Conservation (phyloP, 768 basidiomycete species). For the Cystoderma amianthinum region DNA sequence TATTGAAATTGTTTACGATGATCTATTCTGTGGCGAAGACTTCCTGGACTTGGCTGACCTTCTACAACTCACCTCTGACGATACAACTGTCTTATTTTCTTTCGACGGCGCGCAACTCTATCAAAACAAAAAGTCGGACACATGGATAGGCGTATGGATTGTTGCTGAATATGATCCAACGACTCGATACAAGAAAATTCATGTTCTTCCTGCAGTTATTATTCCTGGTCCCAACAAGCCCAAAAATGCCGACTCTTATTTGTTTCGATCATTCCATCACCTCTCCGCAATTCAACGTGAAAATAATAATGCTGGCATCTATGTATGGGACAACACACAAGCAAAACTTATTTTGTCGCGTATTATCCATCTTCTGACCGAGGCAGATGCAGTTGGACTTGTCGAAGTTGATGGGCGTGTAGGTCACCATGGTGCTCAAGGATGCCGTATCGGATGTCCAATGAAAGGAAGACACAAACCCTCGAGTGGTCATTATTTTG, state of each 20-base stretch:
- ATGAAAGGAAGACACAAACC: slow-evolving; percentile 23
- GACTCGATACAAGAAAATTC: slow-evolving; percentile 13
- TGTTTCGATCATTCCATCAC: slow-evolving; percentile 6
- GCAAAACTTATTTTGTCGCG: slow-evolving; percentile 9
- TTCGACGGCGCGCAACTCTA: too few species aligned
- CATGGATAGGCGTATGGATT: slow-evolving; percentile 36
- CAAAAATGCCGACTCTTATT: slow-evolving; percentile 16
- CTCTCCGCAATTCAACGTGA: not conserved
- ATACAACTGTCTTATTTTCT: slow-evolving; percentile 26
- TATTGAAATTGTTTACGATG: slow-evolving; percentile 12
- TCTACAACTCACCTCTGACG: slow-evolving; percentile 16
- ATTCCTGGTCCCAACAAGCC: too few species aligned
- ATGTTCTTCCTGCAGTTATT: slow-evolving; percentile 16
- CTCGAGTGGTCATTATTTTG: slow-evolving; percentile 21
- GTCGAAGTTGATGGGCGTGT: slow-evolving; percentile 18
- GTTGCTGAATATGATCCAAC: slow-evolving; percentile 20
- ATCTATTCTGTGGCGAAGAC: slow-evolving; percentile 21
- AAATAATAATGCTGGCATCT: slow-evolving; percentile 5
- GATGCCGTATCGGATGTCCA: slow-evolving; percentile 24
- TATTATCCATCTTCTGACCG: slow-evolving; percentile 14
- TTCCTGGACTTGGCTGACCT: slow-evolving; percentile 15
- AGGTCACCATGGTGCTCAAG: slow-evolving; percentile 20
- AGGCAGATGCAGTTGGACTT: slow-evolving; percentile 22
- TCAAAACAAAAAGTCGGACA: slow-evolving; percentile 30
- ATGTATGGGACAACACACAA: not conserved